Evolutionary conservation across 768 basidiomycete genomes (phyloP).

Genomic region (Mycena rosella): DNA sequence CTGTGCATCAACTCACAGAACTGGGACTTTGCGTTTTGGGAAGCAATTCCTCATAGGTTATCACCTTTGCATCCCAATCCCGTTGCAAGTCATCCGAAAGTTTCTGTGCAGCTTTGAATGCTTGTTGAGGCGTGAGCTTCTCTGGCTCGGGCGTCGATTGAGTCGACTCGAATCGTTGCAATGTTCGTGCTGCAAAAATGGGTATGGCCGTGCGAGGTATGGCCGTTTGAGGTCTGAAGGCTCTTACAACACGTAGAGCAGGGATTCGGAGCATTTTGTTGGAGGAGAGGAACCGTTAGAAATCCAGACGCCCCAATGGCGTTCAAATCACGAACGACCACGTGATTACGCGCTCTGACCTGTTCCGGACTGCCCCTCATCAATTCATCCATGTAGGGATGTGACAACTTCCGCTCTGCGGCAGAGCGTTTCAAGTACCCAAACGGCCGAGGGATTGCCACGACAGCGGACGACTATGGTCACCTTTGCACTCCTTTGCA

Average conservation of each 20-base stretch:
- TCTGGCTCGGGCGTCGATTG: slow-evolving; percentile 47
- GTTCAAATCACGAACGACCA: no score
- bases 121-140: slow-evolving; percentile 34
- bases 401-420: no score
- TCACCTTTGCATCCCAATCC: slow-evolving; percentile 82
- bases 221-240: slow-evolving; percentile 25
- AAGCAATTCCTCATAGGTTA: slow-evolving; percentile 87
- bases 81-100: slow-evolving; percentile 60
- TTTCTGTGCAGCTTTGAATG: slow-evolving; percentile 51
- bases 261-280: slow-evolving; percentile 29
- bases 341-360: no score
- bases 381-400: no score
- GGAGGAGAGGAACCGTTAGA: no score
- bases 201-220: no score
- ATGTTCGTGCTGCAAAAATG: slow-evolving; percentile 37
- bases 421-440: no score
- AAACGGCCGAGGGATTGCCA: no score
- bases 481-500: no score
- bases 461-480: no score
- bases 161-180: slow-evolving; percentile 30
- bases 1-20: slow-evolving; percentile 53
- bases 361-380: no score
- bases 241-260: slow-evolving; percentile 18
- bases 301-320: no score
- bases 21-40: slow-evolving; percentile 83